Evolutionary conservation across 148 eudicot genomes (phyloP), one percentile per base, ranked within the genome.

Genomic region (Silene latifolia): DNA sequence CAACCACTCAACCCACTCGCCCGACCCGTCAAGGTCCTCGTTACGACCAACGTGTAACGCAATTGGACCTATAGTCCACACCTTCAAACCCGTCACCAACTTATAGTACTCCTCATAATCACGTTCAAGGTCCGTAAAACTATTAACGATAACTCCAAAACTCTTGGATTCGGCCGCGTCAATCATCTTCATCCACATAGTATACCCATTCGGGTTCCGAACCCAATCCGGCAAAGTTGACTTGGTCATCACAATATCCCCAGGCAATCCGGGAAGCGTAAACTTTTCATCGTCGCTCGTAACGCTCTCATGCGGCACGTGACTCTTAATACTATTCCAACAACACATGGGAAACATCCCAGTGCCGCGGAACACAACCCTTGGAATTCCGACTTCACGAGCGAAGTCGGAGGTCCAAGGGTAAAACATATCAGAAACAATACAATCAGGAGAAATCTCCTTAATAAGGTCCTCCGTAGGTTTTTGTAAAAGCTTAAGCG

Each of bases 341-440:
- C 76, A 74, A 9, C 61, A 47, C 14, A 54, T 18, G 5, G 62
- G 48, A 35, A 64, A 27, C 47, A 74, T n/a, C 21, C 69, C 69
- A 2, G 59, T 20, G 5, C 44, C 35, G 8, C 54, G 58, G 0
- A 21, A 35, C 21, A 74, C 35, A 17, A 64, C 59, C 47, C 70
- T 63, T 5, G 77, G 77, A 21, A 63, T 42, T 0, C 62, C 25
- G 39, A 64, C 48, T 48, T 63, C 77, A 1, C 18, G 18, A 2
- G 62, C 77, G 0, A 74, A 74, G 46, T 74, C 70, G 3, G 77
- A 63, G 7, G 77, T 74, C 77, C 77, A 74, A 8, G 70, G 77
- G 47, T 63, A 64, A 74, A 63, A 63, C 76, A 74, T 74, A 20
- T 74, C 76, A 2, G 76, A 74, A 46, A 74, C 44, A 15, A 74